Base-by-base conservation (phyloP, 805 yeast genomes). In the Teunomyces stri region DNA sequence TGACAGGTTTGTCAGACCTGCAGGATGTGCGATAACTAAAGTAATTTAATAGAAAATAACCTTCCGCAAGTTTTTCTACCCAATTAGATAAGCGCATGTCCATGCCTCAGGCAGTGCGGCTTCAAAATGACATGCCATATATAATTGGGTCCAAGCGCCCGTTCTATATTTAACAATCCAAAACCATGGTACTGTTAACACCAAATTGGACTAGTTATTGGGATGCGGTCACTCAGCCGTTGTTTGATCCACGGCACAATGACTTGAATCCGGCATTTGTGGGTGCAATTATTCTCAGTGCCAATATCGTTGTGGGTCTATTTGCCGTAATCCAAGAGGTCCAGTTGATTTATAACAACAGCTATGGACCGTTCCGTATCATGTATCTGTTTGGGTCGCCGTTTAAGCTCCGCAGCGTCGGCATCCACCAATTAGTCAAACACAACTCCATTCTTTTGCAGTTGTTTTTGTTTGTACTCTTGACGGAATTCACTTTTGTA, bases 371-470 rank as follows among this genome's bases (percentile, higher is more conserved):
- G 6, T 49, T 53, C 46, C 45, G 25, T 25, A 58, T 61, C 49
- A 54, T 56, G 47, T 60, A 59, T 51, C 50, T 61, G 27, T 61
- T 61, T 37, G 66, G 66, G 7, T 44, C 50, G 27, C 50, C 50
- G 13, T 47, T 47, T n/a, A 22, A 35, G 28, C 16, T 42, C 12
- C 22, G 33, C 12, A 47, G 50, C 25, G 50, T 47, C 15, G 50
- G 50, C 4, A 36, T 47, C 9, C 36, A 29, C 18, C 50, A 47
- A 20, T 15, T 44, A 20, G 35, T 40, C 44, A 47, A 47, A 42
- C 31, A 44, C 22, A 38, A 44, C 39, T 41, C 47, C 15, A 18
- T 47, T 13, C 7, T 44, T 10, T 38, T 47, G 28, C 50, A 47
- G 22, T 36, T 44, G 25, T 21, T 47, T 4, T 34, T 44, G 25